Percentiles rank a stretch among this genome's conserved stretches.
Evolutionary conservation across 164 flowering plant species (phyloP).

Genomic region (Taxillus chinensis): DNA sequence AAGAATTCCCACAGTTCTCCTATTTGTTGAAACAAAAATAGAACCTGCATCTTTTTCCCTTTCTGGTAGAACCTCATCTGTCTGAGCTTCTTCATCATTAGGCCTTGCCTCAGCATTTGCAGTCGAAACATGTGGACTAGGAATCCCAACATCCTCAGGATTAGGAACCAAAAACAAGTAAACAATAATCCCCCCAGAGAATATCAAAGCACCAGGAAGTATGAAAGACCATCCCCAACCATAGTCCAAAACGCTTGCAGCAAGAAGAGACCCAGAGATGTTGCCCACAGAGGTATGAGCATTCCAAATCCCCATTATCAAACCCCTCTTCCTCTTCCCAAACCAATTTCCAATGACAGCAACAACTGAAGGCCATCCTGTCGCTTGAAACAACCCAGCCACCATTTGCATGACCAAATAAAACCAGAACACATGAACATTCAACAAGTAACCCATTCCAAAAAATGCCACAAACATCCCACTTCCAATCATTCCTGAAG

Average conservation of each 20-base stretch:
- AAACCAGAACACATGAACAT: slow-evolving; percentile 58
- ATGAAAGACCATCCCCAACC: slow-evolving; percentile 99
- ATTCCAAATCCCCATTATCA: slow-evolving; percentile 94
- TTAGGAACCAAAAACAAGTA: slow-evolving; percentile 71
- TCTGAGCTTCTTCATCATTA: slow-evolving; percentile 36
- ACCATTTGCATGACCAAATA: slow-evolving; percentile 75
- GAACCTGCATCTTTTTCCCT: slow-evolving; percentile 4
- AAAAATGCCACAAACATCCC: slow-evolving; percentile 74
- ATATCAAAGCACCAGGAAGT: slow-evolving; percentile 59
- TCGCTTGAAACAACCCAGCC: slow-evolving; percentile 93
- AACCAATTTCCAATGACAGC: slow-evolving; percentile 96
- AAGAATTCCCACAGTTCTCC: slow-evolving; percentile 49
- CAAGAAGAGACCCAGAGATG: slow-evolving; percentile 73
- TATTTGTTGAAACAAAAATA: slow-evolving; percentile 20
- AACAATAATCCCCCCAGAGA: slow-evolving; percentile 60
- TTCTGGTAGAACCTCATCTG: slow-evolving; percentile 7
- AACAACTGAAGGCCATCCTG: slow-evolving; percentile 98
- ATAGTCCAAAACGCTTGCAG: slow-evolving; percentile 57
- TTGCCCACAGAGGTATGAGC: slow-evolving; percentile 88
- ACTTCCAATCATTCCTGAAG: slow-evolving; percentile 85
- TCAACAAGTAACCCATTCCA: slow-evolving; percentile 81
- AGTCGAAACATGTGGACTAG: slow-evolving; percentile 20
- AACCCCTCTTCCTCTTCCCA: slow-evolving; percentile 81
- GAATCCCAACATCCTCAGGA: slow-evolving; percentile 77
- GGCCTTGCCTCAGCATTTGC: slow-evolving; percentile 4